Evolutionary conservation across 495 filamentous ascomycete genomes (phyloP).

Genomic region (Apodospora peruviana): DNA sequence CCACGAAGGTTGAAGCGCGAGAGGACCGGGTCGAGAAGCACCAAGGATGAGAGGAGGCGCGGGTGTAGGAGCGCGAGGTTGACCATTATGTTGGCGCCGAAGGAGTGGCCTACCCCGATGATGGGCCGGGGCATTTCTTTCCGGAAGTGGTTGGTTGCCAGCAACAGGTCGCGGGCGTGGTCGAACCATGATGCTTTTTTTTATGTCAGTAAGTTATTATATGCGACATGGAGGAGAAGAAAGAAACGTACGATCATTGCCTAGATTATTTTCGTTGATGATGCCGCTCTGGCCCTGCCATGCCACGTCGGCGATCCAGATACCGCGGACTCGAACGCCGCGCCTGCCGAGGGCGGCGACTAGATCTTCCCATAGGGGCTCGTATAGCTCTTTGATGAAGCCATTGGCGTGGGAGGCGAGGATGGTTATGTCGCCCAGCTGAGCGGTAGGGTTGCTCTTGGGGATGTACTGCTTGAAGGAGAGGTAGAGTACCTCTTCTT

Average conservation of each 20-base stretch:
- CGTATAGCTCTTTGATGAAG: conserved; percentile 88
- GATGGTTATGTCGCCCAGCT: conserved; percentile 73
- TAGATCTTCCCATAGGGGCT: conserved; percentile 80
- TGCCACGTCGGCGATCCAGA: conserved; percentile 83
- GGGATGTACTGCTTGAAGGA: conserved; percentile 83
- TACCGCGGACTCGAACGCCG: conserved; percentile 64
- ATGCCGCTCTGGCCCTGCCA: conserved; percentile 71
- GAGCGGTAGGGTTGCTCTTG: conserved; percentile 54
- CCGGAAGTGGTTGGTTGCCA: conserved; percentile 80
- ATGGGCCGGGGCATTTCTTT: conserved; percentile 78
- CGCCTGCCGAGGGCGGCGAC: conserved; percentile 40
- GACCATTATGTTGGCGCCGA: conserved; percentile 68
- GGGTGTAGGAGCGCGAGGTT: conserved; percentile 70
- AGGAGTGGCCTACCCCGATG: conserved; percentile 87
- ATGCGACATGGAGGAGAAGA: neutral
- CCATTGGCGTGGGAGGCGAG: conserved; percentile 82
- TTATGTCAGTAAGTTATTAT: neutral
- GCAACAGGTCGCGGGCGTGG: conserved; percentile 79
- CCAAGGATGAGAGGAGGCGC: conserved; percentile 67
- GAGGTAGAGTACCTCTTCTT: conserved; percentile 60
- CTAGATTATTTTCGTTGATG: conserved; percentile 66
- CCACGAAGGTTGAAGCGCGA: conserved; percentile 32
- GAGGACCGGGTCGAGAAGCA: conserved; percentile 73
- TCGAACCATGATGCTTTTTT: conserved; percentile 73
- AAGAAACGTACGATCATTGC: conserved; percentile 64